These are phyloP conservation scores for Aphanomyces cochlioides DNA, from an alignment of 352 stramenopile species.

Conservation along the genomic window DNA sequence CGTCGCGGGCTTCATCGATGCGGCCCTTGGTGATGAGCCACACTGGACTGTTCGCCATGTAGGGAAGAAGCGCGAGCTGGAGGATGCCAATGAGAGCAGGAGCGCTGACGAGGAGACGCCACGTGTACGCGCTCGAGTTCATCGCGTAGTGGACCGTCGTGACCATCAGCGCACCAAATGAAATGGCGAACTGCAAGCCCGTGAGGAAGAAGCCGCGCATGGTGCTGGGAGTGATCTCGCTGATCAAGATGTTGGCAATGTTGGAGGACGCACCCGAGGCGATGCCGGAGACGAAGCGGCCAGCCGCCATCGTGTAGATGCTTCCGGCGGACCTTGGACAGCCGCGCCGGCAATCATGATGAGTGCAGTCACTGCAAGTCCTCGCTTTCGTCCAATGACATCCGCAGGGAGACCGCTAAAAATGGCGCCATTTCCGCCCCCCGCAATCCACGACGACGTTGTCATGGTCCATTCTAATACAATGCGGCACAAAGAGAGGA, in stretches of 20 bases:
- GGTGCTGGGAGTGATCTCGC: constrained; percentile 45
- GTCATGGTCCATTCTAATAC: constrained; percentile 56
- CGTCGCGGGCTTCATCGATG: constrained; percentile 33
- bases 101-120: constrained; percentile 51
- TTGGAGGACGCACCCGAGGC: constrained; percentile 31
- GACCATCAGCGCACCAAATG: constrained; percentile 46
- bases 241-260: constrained; percentile 47
- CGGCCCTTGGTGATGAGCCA: constrained; percentile 42
- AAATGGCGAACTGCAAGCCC: constrained; percentile 47
- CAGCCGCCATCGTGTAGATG: constrained; percentile 33
- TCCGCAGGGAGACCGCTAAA: constrained; percentile 39
- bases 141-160: constrained; percentile 32
- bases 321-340: constrained; percentile 30
- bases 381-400: constrained; percentile 43
- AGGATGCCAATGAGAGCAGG: constrained; percentile 39
- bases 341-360: constrained; percentile 28
- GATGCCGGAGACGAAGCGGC: constrained; percentile 34
- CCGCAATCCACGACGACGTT: constrained; percentile 55
- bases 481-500: too few species aligned
- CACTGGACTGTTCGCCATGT: constrained; percentile 44
- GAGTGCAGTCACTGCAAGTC: constrained; percentile 31
- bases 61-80: constrained; percentile 38
- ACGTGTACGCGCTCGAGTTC: constrained; percentile 39
- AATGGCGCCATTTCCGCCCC: constrained; percentile 48
- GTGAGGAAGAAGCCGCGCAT: constrained; percentile 38